A percentile compares a stretch with the other conserved stretches of the same genome.
These are phyloP conservation scores for Heritiera fomes DNA, from an alignment of 345 rosid genomes.

Conservation along the genomic window DNA sequence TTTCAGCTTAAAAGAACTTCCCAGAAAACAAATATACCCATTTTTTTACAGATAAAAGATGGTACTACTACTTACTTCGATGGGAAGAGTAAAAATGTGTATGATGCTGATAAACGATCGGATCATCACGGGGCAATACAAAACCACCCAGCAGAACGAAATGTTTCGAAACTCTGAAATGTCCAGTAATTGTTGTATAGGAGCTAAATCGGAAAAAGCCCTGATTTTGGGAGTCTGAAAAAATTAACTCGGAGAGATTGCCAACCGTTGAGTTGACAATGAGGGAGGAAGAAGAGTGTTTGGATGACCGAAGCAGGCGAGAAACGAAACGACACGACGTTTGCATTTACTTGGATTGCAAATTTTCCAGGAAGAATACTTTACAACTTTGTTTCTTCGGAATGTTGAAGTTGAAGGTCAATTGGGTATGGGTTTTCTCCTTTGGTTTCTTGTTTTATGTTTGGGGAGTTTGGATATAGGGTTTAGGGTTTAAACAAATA, in stretches of 20 bases:
- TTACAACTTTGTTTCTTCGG: no score
- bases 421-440: no score
- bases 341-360: constrained; percentile 41
- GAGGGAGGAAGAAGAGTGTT: constrained; percentile 25
- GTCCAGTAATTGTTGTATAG: constrained; percentile 18
- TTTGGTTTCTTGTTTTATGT: no score
- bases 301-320: constrained; percentile 49
- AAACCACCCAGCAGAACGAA: constrained; percentile 42
- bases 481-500: no score
- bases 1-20: not conserved
- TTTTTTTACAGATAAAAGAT: constrained; percentile 6
- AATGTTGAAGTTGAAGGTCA: no score
- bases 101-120: constrained; percentile 15
- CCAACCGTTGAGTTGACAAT: not conserved
- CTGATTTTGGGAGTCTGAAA: constrained; percentile 21
- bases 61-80: constrained; percentile 44
- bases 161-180: constrained; percentile 33
- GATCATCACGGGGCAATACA: constrained; percentile 34
- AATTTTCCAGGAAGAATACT: no score
- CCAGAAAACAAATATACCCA: not conserved
- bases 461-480: no score
- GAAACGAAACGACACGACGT: constrained; percentile 47
- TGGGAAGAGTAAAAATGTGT: constrained; percentile 30
- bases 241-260: constrained; percentile 17
- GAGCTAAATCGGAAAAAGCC: constrained; percentile 26